phyloP scores from a whole-genome alignment of 345 rosid genomes.

The Limnanthes douglasii region DNA sequence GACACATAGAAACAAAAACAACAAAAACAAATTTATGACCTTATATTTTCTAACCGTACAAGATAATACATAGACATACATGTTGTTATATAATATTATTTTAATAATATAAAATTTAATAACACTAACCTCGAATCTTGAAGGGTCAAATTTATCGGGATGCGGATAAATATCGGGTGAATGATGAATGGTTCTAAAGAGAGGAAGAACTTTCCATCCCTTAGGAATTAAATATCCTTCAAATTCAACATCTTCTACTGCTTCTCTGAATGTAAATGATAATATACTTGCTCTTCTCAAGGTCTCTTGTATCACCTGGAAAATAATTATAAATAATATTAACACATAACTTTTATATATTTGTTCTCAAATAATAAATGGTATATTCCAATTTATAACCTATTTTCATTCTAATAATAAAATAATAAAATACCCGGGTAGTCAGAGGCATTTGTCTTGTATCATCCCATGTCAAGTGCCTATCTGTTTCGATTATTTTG shows the following conservation, averaged over 20 bases:
- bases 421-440: slow-evolving; percentile 29
- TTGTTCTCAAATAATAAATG: not conserved
- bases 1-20: no score
- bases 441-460: slow-evolving; percentile 81
- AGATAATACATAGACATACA: not conserved
- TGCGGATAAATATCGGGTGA: slow-evolving; percentile 51
- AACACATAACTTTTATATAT: not conserved
- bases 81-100: not conserved
- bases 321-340: not conserved
- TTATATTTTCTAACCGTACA: slow-evolving; percentile 1
- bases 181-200: slow-evolving; percentile 82
- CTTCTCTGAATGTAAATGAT: slow-evolving; percentile 90
- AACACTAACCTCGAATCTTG: slow-evolving; percentile 58
- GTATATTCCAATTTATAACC: no score
- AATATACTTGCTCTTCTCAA: slow-evolving; percentile 70
- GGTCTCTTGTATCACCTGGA: slow-evolving; percentile 95
- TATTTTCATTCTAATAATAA: not conserved
- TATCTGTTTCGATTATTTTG: slow-evolving; percentile 29
- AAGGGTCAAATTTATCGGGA: slow-evolving; percentile 75
- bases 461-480: slow-evolving; percentile 78
- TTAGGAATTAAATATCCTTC: slow-evolving; percentile 76
- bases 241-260: slow-evolving; percentile 70
- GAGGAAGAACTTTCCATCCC: slow-evolving; percentile 97
- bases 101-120: not conserved
- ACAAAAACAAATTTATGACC: no score